These are phyloP conservation scores for Sporisorium iseilematis-ciliati DNA, from an alignment of 1,284 basidiomycete genomes.

Conservation along the genomic window DNA sequence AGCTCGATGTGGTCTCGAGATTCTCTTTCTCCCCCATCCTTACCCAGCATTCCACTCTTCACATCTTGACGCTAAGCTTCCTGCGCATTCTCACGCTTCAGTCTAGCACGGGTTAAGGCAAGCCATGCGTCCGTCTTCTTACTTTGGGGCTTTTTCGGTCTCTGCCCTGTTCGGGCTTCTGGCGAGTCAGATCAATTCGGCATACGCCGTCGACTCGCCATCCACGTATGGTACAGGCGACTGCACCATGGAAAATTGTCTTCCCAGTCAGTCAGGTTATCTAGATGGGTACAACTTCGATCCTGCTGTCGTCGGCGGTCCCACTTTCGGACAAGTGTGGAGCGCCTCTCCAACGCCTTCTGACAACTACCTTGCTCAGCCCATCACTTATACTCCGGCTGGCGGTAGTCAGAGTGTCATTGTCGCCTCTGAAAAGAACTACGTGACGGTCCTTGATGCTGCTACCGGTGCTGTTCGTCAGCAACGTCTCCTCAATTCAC, in stretches of 20 bases:
- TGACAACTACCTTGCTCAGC: constrained; percentile 14
- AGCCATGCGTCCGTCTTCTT: no score
- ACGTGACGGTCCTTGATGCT: constrained; percentile 19
- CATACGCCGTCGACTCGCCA: no score
- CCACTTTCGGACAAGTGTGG: constrained; percentile 18
- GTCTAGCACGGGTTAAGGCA: no score
- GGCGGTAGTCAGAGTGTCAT: constrained; percentile 19
- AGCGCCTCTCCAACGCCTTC: not conserved
- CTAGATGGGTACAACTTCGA: constrained; percentile 35
- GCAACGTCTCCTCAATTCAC: not conserved
- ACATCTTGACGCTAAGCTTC: no score
- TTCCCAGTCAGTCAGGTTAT: constrained; percentile 16
- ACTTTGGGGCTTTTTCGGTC: no score
- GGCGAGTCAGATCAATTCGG: no score
- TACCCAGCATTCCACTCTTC: no score
- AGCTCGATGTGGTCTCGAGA: no score
- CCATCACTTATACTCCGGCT: constrained; percentile 19
- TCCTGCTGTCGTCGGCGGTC: constrained; percentile 25
- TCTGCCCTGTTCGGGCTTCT: no score
- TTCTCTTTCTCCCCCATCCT: no score
- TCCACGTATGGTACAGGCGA: constrained; percentile 11
- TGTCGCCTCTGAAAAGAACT: constrained; percentile 16
- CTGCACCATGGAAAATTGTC: constrained; percentile 24
- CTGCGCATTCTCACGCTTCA: no score
- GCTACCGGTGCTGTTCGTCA: constrained; percentile 10